Evolutionary conservation across 1,284 basidiomycete genomes (phyloP).

Genomic region (Melampsora americana): DNA sequence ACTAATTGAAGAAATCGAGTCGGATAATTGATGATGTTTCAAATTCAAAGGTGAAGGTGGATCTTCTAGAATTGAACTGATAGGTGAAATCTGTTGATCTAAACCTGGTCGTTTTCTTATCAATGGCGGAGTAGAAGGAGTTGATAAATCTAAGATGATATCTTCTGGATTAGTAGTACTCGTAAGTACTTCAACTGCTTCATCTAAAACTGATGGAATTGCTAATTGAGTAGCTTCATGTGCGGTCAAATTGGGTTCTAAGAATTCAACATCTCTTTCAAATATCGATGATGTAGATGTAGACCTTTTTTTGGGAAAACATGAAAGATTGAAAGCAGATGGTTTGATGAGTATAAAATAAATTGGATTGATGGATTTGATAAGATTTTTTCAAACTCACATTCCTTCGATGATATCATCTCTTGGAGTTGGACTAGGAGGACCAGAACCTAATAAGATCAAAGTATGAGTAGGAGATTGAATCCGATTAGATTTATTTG

Average conservation of each 20-base stretch:
- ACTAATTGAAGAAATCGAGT: neutral
- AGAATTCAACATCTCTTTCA: constrained; percentile 21
- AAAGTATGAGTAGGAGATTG: constrained; percentile 10
- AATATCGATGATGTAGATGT: constrained; percentile 20
- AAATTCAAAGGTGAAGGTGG: neutral
- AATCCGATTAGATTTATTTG: neutral
- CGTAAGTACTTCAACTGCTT: constrained; percentile 17
- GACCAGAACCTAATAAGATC: neutral
- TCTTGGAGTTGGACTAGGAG: constrained; percentile 20
- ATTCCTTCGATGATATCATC: constrained; percentile 41
- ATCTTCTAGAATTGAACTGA: constrained; percentile 1
- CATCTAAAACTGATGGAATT: constrained; percentile 25
- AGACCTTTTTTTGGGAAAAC: constrained; percentile 4
- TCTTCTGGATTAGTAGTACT: constrained; percentile 1
- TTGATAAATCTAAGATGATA: constrained; percentile 10
- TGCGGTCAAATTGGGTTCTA: constrained; percentile 19
- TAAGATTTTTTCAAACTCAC: constrained; percentile 1
- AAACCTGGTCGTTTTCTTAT: neutral
- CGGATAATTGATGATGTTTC: neutral
- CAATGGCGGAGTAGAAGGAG: constrained; percentile 7
- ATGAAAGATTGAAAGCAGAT: neutral
- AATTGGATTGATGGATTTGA: too few species aligned
- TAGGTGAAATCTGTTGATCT: neutral
- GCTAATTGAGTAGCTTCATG: constrained; percentile 29
- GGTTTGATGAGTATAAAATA: too few species aligned